Base-by-base conservation (phyloP, 352 stramenopile genomes). In the Aphanomyces astaci region DNA sequence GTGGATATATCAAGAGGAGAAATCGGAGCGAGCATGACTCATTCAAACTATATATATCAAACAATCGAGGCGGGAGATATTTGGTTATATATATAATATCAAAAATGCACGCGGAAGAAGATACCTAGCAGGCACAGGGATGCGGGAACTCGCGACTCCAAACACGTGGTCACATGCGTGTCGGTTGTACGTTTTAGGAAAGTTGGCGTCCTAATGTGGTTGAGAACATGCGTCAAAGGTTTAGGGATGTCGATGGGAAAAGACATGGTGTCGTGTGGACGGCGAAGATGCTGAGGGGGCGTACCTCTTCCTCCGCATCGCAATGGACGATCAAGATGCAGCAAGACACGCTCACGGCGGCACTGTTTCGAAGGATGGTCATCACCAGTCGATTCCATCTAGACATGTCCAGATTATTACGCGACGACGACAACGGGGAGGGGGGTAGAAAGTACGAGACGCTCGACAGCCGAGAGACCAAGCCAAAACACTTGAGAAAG, bases 251-350 rank as follows among this genome's bases (percentile, higher is more conserved):
- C 36, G 36, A 43, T 15, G 36, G 15, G 15, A 15, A 15, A 7
- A 43, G 7, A 43, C 36, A 43, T 43, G 36, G 7, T 7, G 7
- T 7, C 36, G 7, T 43, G 7, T 43, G n/a, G n/a, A n/a, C n/a
- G n/a, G n/a, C 9, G 19, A 13, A 22, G 30, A 32, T 32, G 24
- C 28, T 60, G 27, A 15, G n/a, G n/a, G n/a, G n/a, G n/a, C 1
- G 15, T 43, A 52, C 49, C 25, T 68, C 62, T 1, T 68, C 62
- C 11, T 68, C 81, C 4, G 81, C 81, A 30, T 94, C 86, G 59
- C 86, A 94, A 59, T 94, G 86, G 2, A 92, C 70, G 53, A 94
- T 92, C 22, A 94, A 73, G 24, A 80, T 84, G 22, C 92, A 85
- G 71, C 86, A 94, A 1, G 84, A 84, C 30, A 94, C 73, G 52